phyloP scores from a whole-genome alignment of 805 yeast species.

The Saccharomycopsis fermentans region DNA sequence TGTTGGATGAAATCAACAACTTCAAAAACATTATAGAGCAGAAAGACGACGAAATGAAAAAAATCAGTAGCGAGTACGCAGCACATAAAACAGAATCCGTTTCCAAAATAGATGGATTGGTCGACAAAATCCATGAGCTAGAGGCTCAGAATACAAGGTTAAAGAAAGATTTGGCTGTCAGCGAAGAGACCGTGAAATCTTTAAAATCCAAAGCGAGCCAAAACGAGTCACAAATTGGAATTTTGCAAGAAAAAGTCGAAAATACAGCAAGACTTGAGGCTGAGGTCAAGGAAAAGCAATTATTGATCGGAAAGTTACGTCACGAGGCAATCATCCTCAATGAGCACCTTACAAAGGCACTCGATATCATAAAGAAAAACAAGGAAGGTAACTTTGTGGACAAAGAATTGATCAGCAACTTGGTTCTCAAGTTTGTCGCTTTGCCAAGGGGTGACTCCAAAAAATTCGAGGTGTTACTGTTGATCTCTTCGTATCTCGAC shows the following conservation, averaged over 20 bases:
- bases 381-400: constrained; percentile 72
- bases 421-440: constrained; percentile 73
- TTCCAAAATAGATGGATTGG: background rate
- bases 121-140: background rate
- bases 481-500: constrained; percentile 69
- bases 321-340: constrained; percentile 91
- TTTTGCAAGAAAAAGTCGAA: constrained; percentile 10
- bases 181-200: background rate
- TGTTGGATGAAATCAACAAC: constrained; percentile 1
- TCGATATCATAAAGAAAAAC: constrained; percentile 71
- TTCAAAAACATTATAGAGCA: constrained; percentile 19
- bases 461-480: constrained; percentile 82
- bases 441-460: constrained; percentile 90
- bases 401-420: constrained; percentile 78
- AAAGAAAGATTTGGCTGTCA: background rate
- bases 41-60: constrained; percentile 19
- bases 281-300: constrained; percentile 58
- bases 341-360: constrained; percentile 91
- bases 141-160: background rate
- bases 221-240: background rate
- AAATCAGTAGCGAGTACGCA: constrained; percentile 3
- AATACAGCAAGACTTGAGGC: constrained; percentile 33
- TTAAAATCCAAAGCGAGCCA: background rate
- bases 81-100: background rate
- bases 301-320: constrained; percentile 79